Conservation (phyloP, 768 basidiomycete species). For the Rhizopogon rudus region DNA sequence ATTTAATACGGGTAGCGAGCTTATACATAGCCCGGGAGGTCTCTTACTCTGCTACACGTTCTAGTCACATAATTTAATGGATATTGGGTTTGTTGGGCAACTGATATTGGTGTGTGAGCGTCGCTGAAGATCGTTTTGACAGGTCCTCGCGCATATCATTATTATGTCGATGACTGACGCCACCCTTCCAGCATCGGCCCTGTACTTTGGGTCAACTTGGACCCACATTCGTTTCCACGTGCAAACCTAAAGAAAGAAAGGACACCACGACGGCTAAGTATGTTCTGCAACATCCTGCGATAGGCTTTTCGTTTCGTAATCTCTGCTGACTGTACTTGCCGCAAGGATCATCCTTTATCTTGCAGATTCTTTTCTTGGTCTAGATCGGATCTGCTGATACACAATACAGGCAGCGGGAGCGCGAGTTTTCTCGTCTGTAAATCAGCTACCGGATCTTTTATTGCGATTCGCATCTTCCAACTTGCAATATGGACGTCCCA, state of each 20-base stretch:
- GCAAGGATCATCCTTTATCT: not conserved
- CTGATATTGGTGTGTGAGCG: not conserved
- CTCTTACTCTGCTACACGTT: conserved; percentile 3
- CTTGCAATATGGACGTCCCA: not conserved
- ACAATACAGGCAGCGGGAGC: not conserved
- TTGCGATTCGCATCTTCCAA: not conserved
- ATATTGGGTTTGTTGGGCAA: conserved; percentile 29
- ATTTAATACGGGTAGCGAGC: conserved; percentile 5
- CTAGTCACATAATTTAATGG: conserved; percentile 20
- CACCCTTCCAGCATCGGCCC: not conserved
- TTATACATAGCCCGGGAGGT: conserved; percentile 16
- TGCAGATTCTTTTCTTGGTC: not conserved
- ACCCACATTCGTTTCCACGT: no score
- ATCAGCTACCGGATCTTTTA: not conserved
- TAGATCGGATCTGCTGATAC: not conserved
- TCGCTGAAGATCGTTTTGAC: not conserved
- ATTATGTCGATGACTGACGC: no score
- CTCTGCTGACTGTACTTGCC: no score
- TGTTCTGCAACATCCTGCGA: no score
- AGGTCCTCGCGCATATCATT: not conserved
- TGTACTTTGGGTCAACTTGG: not conserved
- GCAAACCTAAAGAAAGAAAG: no score
- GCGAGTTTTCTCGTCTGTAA: not conserved
- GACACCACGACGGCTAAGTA: no score
- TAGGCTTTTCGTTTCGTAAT: no score